Conservation (phyloP, 2,329 filamentous ascomycete species). For the Aspergillus sp. region DNA sequence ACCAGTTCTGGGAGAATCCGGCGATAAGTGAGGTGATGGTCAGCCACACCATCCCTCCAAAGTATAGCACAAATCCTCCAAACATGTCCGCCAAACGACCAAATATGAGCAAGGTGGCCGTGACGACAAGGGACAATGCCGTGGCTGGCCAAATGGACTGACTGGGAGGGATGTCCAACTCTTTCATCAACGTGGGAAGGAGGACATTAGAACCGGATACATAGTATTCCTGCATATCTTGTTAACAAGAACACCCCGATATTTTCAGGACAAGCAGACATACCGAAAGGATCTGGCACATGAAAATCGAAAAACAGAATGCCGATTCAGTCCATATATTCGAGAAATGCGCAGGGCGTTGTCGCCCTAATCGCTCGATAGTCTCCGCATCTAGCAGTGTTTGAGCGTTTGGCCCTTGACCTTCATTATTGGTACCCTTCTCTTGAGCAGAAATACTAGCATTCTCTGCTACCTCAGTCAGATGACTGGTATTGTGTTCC, state of each 20-base stretch:
- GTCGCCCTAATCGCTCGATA: slow-evolving; percentile 55
- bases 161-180: slow-evolving; percentile 60
- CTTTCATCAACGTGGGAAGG: slow-evolving; percentile 56
- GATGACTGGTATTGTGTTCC: background rate
- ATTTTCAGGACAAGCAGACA: slow-evolving; percentile 14
- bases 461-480: background rate
- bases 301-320: slow-evolving; percentile 57
- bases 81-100: slow-evolving; percentile 54
- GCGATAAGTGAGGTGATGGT: slow-evolving; percentile 61
- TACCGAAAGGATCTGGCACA: slow-evolving; percentile 57
- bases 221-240: slow-evolving; percentile 56
- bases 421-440: background rate
- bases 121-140: slow-evolving; percentile 45
- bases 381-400: background rate
- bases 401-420: background rate
- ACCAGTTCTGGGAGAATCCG: slow-evolving; percentile 60
- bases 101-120: slow-evolving; percentile 48
- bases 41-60: slow-evolving; percentile 58
- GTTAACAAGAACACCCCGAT: background rate
- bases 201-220: slow-evolving; percentile 68
- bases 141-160: slow-evolving; percentile 51
- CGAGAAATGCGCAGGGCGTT: slow-evolving; percentile 52
- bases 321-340: slow-evolving; percentile 51
- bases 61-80: slow-evolving; percentile 58
- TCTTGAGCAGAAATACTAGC: background rate